Percentiles rank a stretch among this genome's conserved stretches.
These are phyloP conservation scores for Xylariaceae sp. DNA, from an alignment of 2,329 filamentous ascomycete species.

Conservation along the genomic window DNA sequence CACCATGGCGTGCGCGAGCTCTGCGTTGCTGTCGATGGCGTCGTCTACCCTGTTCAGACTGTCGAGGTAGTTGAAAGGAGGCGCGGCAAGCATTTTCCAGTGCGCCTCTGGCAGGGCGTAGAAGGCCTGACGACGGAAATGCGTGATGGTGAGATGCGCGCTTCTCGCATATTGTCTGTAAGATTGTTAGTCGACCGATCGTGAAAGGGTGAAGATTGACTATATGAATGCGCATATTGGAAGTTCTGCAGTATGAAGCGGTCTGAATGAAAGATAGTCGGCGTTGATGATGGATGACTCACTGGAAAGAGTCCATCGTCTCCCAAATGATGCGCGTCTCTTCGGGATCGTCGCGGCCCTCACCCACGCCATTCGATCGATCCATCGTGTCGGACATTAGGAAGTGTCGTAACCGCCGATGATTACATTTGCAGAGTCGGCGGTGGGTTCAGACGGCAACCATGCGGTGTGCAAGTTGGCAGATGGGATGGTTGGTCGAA, in stretches of 20 bases:
- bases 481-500: too few relatives aligned
- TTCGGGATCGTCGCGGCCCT: constrained; percentile 67
- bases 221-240: neutral
- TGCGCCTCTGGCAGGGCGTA: constrained; percentile 82
- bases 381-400: constrained; percentile 17
- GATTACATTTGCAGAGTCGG: neutral
- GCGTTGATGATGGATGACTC: constrained; percentile 35
- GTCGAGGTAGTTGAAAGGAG: constrained; percentile 78
- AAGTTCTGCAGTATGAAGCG: too few relatives aligned
- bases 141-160: constrained; percentile 86
- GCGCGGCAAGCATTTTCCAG: constrained; percentile 73
- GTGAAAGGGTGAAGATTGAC: neutral
- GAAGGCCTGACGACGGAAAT: constrained; percentile 84
- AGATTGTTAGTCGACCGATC: constrained; percentile 3
- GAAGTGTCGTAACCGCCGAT: neutral
- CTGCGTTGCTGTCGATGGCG: constrained; percentile 83
- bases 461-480: too few relatives aligned
- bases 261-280: too few relatives aligned
- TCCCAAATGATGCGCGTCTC: constrained; percentile 75
- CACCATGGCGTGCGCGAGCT: constrained; percentile 74
- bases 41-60: constrained; percentile 75
- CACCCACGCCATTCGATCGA: constrained; percentile 57
- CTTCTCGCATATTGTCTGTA: constrained; percentile 74
- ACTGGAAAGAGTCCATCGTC: constrained; percentile 87
- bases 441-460: too few relatives aligned